Conservation (phyloP, 2,329 filamentous ascomycete species). For the Sporothrix luriei region DNA sequence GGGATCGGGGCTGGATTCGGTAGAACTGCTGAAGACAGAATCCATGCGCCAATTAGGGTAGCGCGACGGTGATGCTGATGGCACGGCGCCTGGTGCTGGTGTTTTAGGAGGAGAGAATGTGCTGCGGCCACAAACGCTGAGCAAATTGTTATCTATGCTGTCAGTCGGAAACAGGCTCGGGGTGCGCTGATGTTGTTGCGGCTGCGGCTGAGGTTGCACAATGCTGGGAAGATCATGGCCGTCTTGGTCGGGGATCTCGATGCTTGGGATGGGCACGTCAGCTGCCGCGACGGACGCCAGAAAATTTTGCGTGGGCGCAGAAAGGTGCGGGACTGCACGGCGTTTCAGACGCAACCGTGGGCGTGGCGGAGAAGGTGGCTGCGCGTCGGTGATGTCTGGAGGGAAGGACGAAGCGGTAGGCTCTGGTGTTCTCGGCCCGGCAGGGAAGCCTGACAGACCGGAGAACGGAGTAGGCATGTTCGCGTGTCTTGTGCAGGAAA, state of each 20-base stretch:
- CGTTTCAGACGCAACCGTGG: conserved; percentile 60
- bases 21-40: conserved; percentile 57
- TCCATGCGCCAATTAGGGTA: conserved; percentile 64
- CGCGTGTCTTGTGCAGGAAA: not conserved
- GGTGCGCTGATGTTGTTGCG: not conserved
- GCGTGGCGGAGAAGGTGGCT: conserved; percentile 54
- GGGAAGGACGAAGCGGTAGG: conserved; percentile 43
- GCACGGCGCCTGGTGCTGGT: conserved; percentile 53
- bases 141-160: conserved; percentile 38
- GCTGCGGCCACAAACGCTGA: conserved; percentile 45
- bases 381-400: conserved; percentile 41
- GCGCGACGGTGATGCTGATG: conserved; percentile 50
- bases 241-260: conserved; percentile 57
- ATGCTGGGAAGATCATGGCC: conserved; percentile 30
- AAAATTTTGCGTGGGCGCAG: conserved; percentile 65
- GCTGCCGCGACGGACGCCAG: conserved; percentile 68
- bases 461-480: conserved; percentile 53
- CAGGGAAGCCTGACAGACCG: conserved; percentile 49
- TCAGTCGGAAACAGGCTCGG: conserved; percentile 32
- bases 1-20: conserved; percentile 61
- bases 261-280: conserved; percentile 66
- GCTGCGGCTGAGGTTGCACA: conserved; percentile 7
- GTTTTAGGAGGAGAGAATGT: conserved; percentile 62
- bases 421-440: conserved; percentile 57
- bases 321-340: conserved; percentile 53